Conservation (phyloP, 1,284 basidiomycete genomes). For the Blastosporella zonata region DNA sequence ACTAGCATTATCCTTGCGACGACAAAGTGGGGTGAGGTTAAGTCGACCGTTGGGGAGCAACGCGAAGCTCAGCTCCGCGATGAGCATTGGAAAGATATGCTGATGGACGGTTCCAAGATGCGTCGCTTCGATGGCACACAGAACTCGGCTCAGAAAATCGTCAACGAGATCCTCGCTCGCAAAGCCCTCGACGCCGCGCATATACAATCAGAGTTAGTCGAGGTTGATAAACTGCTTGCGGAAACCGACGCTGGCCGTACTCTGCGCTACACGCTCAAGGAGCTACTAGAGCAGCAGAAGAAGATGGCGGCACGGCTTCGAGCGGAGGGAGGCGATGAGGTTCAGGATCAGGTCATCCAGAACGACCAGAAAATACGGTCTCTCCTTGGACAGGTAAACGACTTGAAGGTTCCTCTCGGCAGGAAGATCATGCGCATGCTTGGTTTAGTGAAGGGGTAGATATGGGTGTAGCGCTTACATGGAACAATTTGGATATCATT, state of each 20-base stretch:
- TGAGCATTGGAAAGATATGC: slow-evolving; percentile 13
- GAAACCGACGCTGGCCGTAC: slow-evolving; percentile 16
- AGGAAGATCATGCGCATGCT: slow-evolving; percentile 6
- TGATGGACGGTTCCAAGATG: slow-evolving; percentile 14
- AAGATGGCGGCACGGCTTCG: slow-evolving; percentile 8
- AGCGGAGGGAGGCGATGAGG: not conserved
- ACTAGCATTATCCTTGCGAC: slow-evolving; percentile 12
- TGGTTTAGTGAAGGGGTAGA: not conserved
- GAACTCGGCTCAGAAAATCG: slow-evolving; percentile 6
- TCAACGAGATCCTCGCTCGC: slow-evolving; percentile 9
- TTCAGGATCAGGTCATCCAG: slow-evolving; percentile 2
- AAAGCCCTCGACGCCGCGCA: slow-evolving; percentile 9
- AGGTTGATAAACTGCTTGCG: slow-evolving; percentile 13
- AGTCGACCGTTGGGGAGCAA: not conserved
- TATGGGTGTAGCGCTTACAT: too few relatives aligned
- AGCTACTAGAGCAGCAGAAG: slow-evolving; percentile 15
- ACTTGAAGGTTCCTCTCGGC: slow-evolving; percentile 11
- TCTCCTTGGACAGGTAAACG: slow-evolving; percentile 8
- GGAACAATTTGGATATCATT: too few relatives aligned
- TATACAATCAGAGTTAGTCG: slow-evolving; percentile 13
- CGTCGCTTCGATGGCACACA: slow-evolving; percentile 9
- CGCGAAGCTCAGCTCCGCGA: slow-evolving; percentile 15
- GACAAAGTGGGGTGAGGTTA: slow-evolving; percentile 11
- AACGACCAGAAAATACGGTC: slow-evolving; percentile 15
- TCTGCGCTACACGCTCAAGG: slow-evolving; percentile 16